These are phyloP conservation scores for Calonectria naviculata DNA, from an alignment of 2,329 filamentous ascomycete species.

Conservation along the genomic window DNA sequence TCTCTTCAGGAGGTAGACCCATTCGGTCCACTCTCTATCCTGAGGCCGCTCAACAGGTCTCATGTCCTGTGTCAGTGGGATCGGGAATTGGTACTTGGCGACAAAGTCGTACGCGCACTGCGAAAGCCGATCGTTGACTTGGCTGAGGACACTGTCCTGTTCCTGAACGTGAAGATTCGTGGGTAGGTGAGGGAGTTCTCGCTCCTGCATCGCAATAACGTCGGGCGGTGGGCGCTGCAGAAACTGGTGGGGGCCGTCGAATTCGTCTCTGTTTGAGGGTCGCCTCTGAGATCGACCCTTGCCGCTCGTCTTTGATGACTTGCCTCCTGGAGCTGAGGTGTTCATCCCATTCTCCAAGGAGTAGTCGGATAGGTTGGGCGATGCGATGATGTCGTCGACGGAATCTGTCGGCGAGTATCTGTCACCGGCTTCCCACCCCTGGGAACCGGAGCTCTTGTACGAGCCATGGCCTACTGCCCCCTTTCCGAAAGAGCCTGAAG, in stretches of 20 bases:
- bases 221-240: constrained; percentile 78
- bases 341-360: constrained; percentile 63
- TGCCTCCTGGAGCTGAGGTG: constrained; percentile 51
- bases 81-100: constrained; percentile 90
- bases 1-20: constrained; percentile 88
- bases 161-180: constrained; percentile 86
- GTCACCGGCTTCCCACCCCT: constrained; percentile 60
- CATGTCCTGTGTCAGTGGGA: constrained; percentile 86
- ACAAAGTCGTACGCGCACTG: constrained; percentile 92
- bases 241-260: constrained; percentile 88
- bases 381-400: constrained; percentile 68
- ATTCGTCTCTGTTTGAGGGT: constrained; percentile 86
- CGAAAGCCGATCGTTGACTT: constrained; percentile 86
- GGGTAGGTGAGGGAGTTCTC: constrained; percentile 83
- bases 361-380: constrained; percentile 70
- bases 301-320: constrained; percentile 55
- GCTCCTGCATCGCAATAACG: constrained; percentile 80
- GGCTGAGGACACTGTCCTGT: constrained; percentile 82
- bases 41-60: constrained; percentile 78
- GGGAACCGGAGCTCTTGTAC: constrained; percentile 54
- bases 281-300: constrained; percentile 71
- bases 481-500: constrained; percentile 52
- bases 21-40: constrained; percentile 91
- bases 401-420: constrained; percentile 68
- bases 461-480: constrained; percentile 44